Base-by-base conservation (phyloP, 1,139 yeast species). In the Pichia sp. region DNA sequence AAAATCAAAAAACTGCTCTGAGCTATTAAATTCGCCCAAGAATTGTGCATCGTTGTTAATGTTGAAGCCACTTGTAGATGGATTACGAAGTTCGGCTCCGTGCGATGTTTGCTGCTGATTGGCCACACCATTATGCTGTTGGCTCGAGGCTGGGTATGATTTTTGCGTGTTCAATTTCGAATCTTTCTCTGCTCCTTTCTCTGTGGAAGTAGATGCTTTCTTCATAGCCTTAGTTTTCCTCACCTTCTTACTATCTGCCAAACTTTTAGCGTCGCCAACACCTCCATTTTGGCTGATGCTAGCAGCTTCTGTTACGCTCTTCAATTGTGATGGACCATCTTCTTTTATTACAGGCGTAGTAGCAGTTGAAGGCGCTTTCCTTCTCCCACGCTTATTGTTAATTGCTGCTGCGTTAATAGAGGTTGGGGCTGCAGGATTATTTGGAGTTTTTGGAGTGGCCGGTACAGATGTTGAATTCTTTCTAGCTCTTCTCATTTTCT, bases 1-100 rank as follows among this genome's bases (percentile, higher is more conserved):
- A 63, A 80, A 79, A 62, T 80, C 84, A 66, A 81, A 80, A 40
- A 67, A 62, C 61, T 79, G 84, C 55, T 79, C 78, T 9, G 65
- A 66, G 24, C 62, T 48, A 41, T 61, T 60, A 52, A 67, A 66
- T 46, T 69, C 72, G 31, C 64, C 67, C 24, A 64, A 55, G 51
- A 67, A 65, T 27, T 58, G 59, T n/a, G 63, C 56, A 31, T 64
- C 61, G 34, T 58, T 43, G 20, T 59, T 63, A 43, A 51, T 56
- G 12, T 31, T 44, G 29, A 51, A 38, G 12, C 52, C 52, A 48
- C 17, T 17, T 20, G 47, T 17, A 3, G 51, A 27, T 27, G 16
- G 42, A 27, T 34, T 49, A 17, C 45, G 46, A n/a, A 14, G 8
- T 38, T 51, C 51, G 14, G 27, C 14, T 29, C 36, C 30, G 7